phyloP scores from a whole-genome alignment of 495 filamentous ascomycete genomes.

The Aspergillus steynii region DNA sequence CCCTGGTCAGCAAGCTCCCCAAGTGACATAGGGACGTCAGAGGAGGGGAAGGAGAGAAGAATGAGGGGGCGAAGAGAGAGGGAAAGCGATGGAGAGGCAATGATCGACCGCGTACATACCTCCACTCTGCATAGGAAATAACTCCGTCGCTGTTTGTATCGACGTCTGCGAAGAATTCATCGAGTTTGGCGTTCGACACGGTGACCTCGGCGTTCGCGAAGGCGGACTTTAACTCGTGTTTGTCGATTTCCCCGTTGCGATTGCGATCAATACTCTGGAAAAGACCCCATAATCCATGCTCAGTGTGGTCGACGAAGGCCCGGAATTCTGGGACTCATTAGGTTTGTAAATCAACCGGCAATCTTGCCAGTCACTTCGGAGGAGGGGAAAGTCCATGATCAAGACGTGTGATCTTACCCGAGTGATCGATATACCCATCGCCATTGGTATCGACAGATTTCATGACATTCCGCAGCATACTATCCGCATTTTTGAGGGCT shows the following conservation, averaged over 20 bases:
- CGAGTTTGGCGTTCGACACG: slow-evolving; percentile 73
- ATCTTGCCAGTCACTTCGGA: slow-evolving; percentile 13
- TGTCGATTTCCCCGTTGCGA: slow-evolving; percentile 84
- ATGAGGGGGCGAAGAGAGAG: background rate
- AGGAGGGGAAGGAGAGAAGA: background rate
- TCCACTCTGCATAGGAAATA: slow-evolving; percentile 94
- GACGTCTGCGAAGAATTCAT: slow-evolving; percentile 85
- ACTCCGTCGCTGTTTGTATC: slow-evolving; percentile 86
- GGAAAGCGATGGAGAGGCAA: background rate
- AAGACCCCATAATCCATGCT: slow-evolving; percentile 74
- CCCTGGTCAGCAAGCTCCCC: slow-evolving; percentile 10
- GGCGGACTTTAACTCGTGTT: slow-evolving; percentile 74
- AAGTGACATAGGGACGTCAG: background rate
- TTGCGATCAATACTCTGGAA: slow-evolving; percentile 89
- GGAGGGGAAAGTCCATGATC: slow-evolving; percentile 14
- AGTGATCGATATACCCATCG: slow-evolving; percentile 87
- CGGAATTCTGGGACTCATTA: slow-evolving; percentile 70
- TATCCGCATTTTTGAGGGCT: slow-evolving; percentile 94
- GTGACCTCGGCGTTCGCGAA: slow-evolving; percentile 76
- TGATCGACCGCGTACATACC: slow-evolving; percentile 56
- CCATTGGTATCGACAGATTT: slow-evolving; percentile 78
- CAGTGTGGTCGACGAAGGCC: slow-evolving; percentile 81
- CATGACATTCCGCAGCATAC: slow-evolving; percentile 78
- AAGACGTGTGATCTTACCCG: slow-evolving; percentile 58
- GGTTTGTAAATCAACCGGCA: slow-evolving; percentile 23